Base-by-base conservation (phyloP, 2,329 filamentous ascomycete genomes). In the Neofusicoccum sp. region DNA sequence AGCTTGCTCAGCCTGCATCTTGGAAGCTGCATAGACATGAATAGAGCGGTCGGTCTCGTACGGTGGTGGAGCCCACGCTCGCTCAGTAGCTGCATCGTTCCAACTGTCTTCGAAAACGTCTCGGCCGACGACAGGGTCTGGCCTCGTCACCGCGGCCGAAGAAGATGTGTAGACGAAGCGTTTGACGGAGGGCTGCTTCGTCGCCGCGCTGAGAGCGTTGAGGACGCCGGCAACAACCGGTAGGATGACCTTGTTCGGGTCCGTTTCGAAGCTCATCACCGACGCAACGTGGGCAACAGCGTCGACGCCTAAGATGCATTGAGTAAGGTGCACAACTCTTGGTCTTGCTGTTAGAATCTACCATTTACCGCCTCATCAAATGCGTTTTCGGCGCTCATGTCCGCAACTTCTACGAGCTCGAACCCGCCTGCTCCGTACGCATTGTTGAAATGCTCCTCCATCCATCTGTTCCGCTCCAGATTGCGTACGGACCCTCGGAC, bases 1-100 rank as follows among this genome's bases (percentile, higher is more conserved):
- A 3, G 76, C 76, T 31, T 77, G 76, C 68, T 85, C 83, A 0
- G 73, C 76, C 64, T 80, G 75, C 0, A 75, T 77, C 66, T 85
- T 85, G 56, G 76, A 76, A 0, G 80, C 81, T 0, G 74, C 71
- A 63, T 84, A 84, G 1, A 80, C 70, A 7, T 69, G 67, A 56
- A 68, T 70, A 12, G 60, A 64, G 33, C 70, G 61, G 3, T 29
- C 22, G 6, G 16, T 3, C 45, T 48, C 45, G n/a, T 29, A 48
- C 16, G 45, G 45, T 29, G 45, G 45, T 29, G 45, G 45, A 22
- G 3, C 33, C 45, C 45, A 48, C 45, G 45, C 45, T 11, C 16
- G n/a, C 45, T 29, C 45, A 11, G 29, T 5, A 29, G 22, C 33
- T 11, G n/a, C 16, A 7, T 48, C 16, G n/a, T 48, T 48, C 45